phyloP scores from a whole-genome alignment of 2,329 filamentous ascomycete genomes.

The Cladosporium sp. region DNA sequence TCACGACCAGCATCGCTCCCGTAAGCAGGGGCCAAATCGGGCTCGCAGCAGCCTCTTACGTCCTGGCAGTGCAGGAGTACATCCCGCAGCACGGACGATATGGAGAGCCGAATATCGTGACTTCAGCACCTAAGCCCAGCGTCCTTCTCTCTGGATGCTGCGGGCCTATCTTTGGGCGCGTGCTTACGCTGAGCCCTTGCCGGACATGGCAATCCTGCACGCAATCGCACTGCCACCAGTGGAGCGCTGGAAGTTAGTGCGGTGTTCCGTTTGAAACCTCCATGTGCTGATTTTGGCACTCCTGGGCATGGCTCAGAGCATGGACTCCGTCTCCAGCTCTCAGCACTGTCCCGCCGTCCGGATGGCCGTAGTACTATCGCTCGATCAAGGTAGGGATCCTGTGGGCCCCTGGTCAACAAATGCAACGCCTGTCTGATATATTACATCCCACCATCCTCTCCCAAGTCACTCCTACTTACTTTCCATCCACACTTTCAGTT shows the following conservation, averaged over 20 bases:
- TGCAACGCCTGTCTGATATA: slow-evolving; percentile 20
- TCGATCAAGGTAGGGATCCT: slow-evolving; percentile 16
- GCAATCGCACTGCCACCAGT: slow-evolving; percentile 19
- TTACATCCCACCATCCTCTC: slow-evolving; percentile 11
- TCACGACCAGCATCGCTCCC: slow-evolving; percentile 17
- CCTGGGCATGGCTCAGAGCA: slow-evolving; percentile 20
- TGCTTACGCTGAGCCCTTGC: slow-evolving; percentile 19
- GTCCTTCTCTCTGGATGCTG: slow-evolving; percentile 24
- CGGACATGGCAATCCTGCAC: slow-evolving; percentile 20
- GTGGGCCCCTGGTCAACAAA: slow-evolving; percentile 18
- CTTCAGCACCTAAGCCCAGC: slow-evolving; percentile 25
- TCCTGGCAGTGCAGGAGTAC: slow-evolving; percentile 15
- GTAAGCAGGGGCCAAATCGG: slow-evolving; percentile 20
- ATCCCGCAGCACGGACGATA: slow-evolving; percentile 24
- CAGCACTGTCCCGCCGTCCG: slow-evolving; percentile 19
- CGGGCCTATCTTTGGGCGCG: slow-evolving; percentile 20
- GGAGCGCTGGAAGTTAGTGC: slow-evolving; percentile 17
- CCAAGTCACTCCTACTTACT: slow-evolving; percentile 7
- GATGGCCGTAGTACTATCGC: slow-evolving; percentile 15
- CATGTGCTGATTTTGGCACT: slow-evolving; percentile 20
- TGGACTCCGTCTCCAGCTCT: slow-evolving; percentile 18
- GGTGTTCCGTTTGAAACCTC: slow-evolving; percentile 19
- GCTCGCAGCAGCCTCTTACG: slow-evolving; percentile 14
- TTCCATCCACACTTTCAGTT: slow-evolving; percentile 14
- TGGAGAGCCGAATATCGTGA: slow-evolving; percentile 33